These are phyloP conservation scores for Ophiostoma australiae DNA, from an alignment of 2,329 filamentous ascomycete species.

Conservation along the genomic window DNA sequence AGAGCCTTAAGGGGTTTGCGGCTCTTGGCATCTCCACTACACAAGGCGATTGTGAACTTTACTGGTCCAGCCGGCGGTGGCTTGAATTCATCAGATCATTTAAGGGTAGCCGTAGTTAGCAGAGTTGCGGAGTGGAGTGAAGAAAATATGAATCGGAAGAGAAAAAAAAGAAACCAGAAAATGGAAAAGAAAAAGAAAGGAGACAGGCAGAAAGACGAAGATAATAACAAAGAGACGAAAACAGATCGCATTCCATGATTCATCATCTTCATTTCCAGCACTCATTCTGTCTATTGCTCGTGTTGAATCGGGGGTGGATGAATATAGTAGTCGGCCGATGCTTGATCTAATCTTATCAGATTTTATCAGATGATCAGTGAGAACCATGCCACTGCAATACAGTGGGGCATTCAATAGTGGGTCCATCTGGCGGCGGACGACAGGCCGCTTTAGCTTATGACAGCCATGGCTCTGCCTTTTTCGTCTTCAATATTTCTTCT, in stretches of 20 bases:
- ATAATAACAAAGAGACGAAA: neutral
- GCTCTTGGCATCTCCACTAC: neutral
- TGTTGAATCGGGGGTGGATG: neutral
- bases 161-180: too few relatives aligned
- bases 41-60: neutral
- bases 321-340: neutral
- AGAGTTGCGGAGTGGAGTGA: neutral
- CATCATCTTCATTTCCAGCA: neutral
- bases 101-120: neutral
- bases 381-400: neutral
- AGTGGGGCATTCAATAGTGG: neutral
- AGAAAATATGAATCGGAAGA: neutral
- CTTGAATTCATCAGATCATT: neutral
- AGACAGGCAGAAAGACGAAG: too few relatives aligned
- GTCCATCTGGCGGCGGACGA: neutral
- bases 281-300: too few relatives aligned
- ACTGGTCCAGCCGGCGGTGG: neutral
- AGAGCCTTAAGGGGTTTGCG: slow-evolving; percentile 5
- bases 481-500: slow-evolving; percentile 8
- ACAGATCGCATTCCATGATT: neutral
- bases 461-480: neutral
- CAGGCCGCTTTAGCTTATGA: neutral
- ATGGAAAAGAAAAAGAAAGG: too few relatives aligned
- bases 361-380: slow-evolving; percentile 29
- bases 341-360: slow-evolving; percentile 25